These are phyloP conservation scores for Pichia occidentalis DNA, from an alignment of 805 yeast species.

Conservation along the genomic window DNA sequence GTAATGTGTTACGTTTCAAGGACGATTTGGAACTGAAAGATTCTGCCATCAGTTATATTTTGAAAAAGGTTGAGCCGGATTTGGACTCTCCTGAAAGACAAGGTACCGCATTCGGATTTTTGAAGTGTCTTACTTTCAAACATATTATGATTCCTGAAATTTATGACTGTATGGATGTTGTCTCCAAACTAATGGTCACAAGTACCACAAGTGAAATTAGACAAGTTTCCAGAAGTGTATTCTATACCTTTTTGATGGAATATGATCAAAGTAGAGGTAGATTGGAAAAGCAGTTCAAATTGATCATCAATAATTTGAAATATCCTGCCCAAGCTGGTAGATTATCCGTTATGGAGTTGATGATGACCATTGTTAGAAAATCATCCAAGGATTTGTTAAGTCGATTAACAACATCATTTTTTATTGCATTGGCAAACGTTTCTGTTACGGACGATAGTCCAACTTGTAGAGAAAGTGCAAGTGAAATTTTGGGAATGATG, in stretches of 20 bases:
- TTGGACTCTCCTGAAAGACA: conserved; percentile 85
- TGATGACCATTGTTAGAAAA: conserved; percentile 63
- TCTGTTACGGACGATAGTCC: conserved; percentile 70
- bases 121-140: conserved; percentile 69
- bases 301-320: conserved; percentile 69
- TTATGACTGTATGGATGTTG: conserved; percentile 78
- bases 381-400: conserved; percentile 52
- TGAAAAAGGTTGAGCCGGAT: conserved; percentile 75
- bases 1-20: conserved; percentile 65
- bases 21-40: conserved; percentile 60
- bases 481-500: conserved; percentile 49
- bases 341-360: conserved; percentile 82
- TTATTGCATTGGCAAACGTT: conserved; percentile 73
- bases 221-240: conserved; percentile 76
- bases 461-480: conserved; percentile 80
- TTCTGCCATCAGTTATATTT: conserved; percentile 63
- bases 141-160: conserved; percentile 79
- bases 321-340: conserved; percentile 86
- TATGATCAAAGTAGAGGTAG: conserved; percentile 90
- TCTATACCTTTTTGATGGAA: conserved; percentile 81
- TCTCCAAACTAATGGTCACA: conserved; percentile 81
- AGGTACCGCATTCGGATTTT: conserved; percentile 78
- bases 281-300: conserved; percentile 74
- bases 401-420: conserved; percentile 67
- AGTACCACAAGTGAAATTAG: conserved; percentile 79